These are phyloP conservation scores for Aspergillus sp. DNA, from an alignment of 2,329 filamentous ascomycete genomes.

Conservation along the genomic window DNA sequence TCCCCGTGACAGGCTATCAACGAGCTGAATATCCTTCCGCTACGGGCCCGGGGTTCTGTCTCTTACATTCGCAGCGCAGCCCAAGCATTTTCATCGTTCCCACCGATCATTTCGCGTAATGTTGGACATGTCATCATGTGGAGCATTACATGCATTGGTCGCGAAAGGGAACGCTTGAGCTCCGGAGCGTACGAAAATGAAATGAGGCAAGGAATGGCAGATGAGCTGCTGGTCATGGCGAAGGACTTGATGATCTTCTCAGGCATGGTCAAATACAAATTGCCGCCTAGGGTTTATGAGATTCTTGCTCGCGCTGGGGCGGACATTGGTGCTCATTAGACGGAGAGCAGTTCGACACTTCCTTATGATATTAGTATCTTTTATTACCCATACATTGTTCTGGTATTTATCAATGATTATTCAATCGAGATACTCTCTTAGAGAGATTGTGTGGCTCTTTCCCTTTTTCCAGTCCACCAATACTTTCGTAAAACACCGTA, in stretches of 20 bases:
- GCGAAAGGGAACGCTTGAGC: slow-evolving; percentile 64
- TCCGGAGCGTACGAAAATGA: slow-evolving; percentile 60
- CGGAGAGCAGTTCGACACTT: neutral
- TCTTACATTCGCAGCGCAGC: slow-evolving; percentile 70
- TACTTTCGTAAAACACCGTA: neutral
- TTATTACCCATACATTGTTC: neutral
- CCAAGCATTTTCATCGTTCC: slow-evolving; percentile 68
- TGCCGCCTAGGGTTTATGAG: slow-evolving; percentile 82
- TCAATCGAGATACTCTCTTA: no score
- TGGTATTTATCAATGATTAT: neutral
- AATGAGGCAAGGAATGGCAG: slow-evolving; percentile 47
- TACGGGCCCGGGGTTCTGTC: slow-evolving; percentile 66
- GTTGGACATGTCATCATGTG: slow-evolving; percentile 88
- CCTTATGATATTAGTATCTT: neutral
- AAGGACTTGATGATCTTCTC: slow-evolving; percentile 91
- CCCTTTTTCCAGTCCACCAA: no score
- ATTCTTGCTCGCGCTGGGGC: slow-evolving; percentile 73
- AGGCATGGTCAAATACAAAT: slow-evolving; percentile 80
- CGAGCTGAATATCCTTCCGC: slow-evolving; percentile 67
- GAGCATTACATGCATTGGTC: slow-evolving; percentile 79
- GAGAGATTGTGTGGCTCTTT: no score
- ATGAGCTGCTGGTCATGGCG: slow-evolving; percentile 68
- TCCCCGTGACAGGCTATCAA: slow-evolving; percentile 55
- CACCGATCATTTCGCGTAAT: slow-evolving; percentile 76
- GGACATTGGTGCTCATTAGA: slow-evolving; percentile 45